Percentiles rank a stretch among this genome's conserved stretches.
Conservation (phyloP, 2,329 filamentous ascomycete genomes). For the Monosporascus sp. region DNA sequence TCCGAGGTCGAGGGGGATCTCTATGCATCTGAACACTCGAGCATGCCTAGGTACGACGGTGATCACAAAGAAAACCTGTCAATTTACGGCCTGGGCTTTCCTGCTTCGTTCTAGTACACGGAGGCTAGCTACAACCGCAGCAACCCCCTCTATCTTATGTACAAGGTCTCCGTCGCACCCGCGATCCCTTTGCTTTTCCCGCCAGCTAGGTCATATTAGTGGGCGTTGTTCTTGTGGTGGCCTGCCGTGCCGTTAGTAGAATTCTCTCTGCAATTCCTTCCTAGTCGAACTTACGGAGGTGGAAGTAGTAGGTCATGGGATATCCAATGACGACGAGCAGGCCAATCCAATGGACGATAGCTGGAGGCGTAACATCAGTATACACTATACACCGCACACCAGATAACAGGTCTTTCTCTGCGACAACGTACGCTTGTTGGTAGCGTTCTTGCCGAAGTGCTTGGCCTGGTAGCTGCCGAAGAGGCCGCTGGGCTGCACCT, state of each 20-base stretch:
- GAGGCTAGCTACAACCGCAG: conserved; percentile 7
- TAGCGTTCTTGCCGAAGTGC: conserved; percentile 95
- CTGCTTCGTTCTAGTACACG: conserved; percentile 23
- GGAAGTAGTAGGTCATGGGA: conserved; percentile 99
- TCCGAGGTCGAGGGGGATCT: too few species aligned
- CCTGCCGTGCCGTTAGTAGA: conserved; percentile 47
- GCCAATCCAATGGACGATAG: conserved; percentile 80
- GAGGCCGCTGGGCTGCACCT: conserved; percentile 74
- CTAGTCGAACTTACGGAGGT: conserved; percentile 70
- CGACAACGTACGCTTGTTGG: conserved; percentile 72
- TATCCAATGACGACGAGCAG: conserved; percentile 79
- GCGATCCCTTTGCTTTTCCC: not conserved
- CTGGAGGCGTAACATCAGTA: conserved; percentile 41
- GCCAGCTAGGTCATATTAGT: conserved; percentile 52
- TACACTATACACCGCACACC: not conserved
- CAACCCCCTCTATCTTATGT: conserved; percentile 18
- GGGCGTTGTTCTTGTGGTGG: conserved; percentile 99
- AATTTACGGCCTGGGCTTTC: conserved; percentile 2
- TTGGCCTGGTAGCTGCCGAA: conserved; percentile 82
- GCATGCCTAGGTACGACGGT: too few species aligned
- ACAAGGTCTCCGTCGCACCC: conserved; percentile 16
- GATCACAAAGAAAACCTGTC: not conserved
- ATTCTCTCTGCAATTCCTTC: not conserved
- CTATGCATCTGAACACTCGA: too few species aligned
- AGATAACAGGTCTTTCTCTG: not conserved